A percentile compares a stretch with the other conserved stretches of the same genome.
Evolutionary conservation across 2,329 filamentous ascomycete genomes (phyloP).

Genomic region (Pseudogymnoascus sp.): DNA sequence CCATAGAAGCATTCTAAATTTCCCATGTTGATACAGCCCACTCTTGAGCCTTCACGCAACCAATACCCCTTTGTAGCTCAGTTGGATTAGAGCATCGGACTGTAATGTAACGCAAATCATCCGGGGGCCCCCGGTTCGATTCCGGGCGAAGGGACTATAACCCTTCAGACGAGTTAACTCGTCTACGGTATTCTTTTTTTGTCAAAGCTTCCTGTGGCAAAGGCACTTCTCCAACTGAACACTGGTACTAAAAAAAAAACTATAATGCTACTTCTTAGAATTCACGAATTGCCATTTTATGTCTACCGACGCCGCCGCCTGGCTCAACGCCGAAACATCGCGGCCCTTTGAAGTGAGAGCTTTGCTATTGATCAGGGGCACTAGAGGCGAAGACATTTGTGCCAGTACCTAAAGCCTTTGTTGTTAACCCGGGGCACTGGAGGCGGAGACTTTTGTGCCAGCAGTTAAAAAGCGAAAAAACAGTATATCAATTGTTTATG

Average conservation of each 20-base stretch:
- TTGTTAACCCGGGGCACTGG: no score
- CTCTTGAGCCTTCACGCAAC: not conserved
- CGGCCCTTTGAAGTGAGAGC: conserved; percentile 27
- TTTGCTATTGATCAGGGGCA: no score
- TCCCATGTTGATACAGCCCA: not conserved
- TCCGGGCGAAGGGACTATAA: conserved; percentile 8
- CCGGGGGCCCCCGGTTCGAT: conserved; percentile 9
- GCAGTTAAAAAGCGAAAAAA: no score
- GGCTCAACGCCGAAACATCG: conserved; percentile 24
- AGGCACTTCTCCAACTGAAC: no score
- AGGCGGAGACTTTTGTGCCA: not conserved
- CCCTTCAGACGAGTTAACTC: conserved; percentile 7
- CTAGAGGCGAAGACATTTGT: no score
- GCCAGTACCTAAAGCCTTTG: no score
- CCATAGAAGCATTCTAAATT: not conserved
- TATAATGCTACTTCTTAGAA: no score
- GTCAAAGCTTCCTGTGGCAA: no score
- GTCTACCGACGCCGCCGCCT: conserved; percentile 20
- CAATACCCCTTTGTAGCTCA: conserved; percentile 8
- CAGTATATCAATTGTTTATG: conserved; percentile 2
- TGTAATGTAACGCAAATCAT: conserved; percentile 3
- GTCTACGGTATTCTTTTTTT: not conserved
- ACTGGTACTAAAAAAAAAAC: no score
- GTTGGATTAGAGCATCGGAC: conserved; percentile 9
- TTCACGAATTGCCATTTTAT: not conserved